These are phyloP conservation scores for Puccinia triticina DNA, from an alignment of 1,284 basidiomycete species.

Conservation along the genomic window DNA sequence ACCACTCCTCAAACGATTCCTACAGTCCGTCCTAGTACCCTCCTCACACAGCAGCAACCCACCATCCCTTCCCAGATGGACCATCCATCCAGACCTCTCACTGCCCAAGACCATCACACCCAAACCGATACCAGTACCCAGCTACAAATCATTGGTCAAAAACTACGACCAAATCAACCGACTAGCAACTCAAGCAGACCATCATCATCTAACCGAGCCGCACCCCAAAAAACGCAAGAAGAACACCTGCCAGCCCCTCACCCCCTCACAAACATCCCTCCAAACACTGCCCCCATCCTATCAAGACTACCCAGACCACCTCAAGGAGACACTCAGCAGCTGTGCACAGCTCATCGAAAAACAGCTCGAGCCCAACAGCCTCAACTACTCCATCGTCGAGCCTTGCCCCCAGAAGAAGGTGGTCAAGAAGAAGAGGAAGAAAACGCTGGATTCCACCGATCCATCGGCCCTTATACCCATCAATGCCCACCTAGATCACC, in stretches of 20 bases:
- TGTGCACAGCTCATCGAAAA: conserved; percentile 1
- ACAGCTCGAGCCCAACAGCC: neutral
- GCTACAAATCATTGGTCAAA: conserved; percentile 14
- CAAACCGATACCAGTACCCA: neutral
- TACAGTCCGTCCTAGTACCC: conserved; percentile 27
- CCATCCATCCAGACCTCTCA: conserved; percentile 22
- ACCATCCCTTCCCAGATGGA: conserved; percentile 11
- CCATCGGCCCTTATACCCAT: neutral
- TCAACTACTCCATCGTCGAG: neutral
- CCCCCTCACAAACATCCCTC: neutral
- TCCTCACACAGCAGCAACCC: neutral
- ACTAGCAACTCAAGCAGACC: neutral
- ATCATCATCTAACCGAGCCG: neutral
- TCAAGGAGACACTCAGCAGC: neutral
- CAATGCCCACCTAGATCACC: neutral
- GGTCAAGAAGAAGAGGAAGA: neutral
- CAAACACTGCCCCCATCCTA: neutral
- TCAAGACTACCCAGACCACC: conserved; percentile 7
- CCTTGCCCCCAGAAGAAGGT: neutral
- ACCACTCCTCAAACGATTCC: conserved; percentile 27
- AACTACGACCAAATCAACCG: neutral
- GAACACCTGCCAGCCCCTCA: neutral
- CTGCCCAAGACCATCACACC: neutral
- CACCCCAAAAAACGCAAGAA: conserved; percentile 37
- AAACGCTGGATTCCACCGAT: neutral